Evolutionary conservation across 2,329 filamentous ascomycete genomes (phyloP).

Genomic region (Trichoderma atrobrunneum): DNA sequence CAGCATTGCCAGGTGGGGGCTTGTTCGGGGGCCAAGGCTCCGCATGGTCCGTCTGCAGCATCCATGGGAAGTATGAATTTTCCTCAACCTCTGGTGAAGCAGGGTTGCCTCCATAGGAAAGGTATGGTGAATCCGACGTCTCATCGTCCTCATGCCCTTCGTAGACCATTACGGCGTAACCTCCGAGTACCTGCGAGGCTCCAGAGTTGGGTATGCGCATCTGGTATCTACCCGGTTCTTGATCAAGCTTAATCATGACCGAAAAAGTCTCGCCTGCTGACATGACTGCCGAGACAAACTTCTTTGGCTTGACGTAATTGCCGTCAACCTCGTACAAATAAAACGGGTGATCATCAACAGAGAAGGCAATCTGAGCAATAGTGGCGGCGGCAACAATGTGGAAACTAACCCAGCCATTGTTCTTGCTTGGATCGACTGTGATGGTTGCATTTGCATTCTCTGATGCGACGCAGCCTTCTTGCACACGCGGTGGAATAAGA

Average conservation of each 20-base stretch:
- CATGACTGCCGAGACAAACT: slow-evolving; percentile 46
- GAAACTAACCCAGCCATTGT: slow-evolving; percentile 48
- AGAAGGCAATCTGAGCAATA: slow-evolving; percentile 43
- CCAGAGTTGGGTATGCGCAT: slow-evolving; percentile 53
- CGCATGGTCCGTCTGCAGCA: neutral
- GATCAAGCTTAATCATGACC: slow-evolving; percentile 44
- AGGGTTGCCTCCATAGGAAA: slow-evolving; percentile 27
- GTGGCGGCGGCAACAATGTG: slow-evolving; percentile 52
- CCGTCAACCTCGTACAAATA: slow-evolving; percentile 55
- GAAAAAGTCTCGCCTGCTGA: slow-evolving; percentile 55
- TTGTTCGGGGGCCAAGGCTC: slow-evolving; percentile 48
- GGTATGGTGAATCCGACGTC: slow-evolving; percentile 35
- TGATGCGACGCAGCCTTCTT: slow-evolving; percentile 39
- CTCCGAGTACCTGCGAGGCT: slow-evolving; percentile 54
- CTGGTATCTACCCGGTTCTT: slow-evolving; percentile 49
- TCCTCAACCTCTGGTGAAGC: neutral
- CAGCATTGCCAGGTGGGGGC: slow-evolving; percentile 39
- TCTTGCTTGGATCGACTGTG: slow-evolving; percentile 25
- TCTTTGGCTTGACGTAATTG: slow-evolving; percentile 51
- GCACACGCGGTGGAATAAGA: slow-evolving; percentile 44
- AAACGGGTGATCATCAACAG: slow-evolving; percentile 52
- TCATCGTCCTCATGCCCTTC: neutral
- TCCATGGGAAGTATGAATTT: slow-evolving; percentile 43
- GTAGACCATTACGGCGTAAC: slow-evolving; percentile 35
- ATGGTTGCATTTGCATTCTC: slow-evolving; percentile 40